phyloP scores from a whole-genome alignment of 192 early-diverging fungal genomes.

The Physocladia obscura region DNA sequence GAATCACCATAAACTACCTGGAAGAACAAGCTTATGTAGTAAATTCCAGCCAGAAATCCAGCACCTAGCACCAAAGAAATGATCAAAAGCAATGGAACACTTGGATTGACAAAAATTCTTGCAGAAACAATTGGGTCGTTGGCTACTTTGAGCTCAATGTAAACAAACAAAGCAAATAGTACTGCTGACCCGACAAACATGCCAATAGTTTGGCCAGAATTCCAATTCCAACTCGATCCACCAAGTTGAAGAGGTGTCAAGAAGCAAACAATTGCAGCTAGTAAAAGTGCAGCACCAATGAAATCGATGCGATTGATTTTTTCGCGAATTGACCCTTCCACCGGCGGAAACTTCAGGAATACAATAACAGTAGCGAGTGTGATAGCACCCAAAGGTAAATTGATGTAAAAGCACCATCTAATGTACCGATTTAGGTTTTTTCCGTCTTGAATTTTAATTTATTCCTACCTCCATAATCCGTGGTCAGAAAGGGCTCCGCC shows the following conservation, averaged over 20 bases:
- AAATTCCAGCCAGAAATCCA: conserved; percentile 53
- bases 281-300: conserved; percentile 56
- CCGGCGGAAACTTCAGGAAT: no score
- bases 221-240: conserved; percentile 67
- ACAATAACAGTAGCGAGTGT: conserved; percentile 55
- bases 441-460: no score
- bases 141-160: conserved; percentile 65
- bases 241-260: conserved; percentile 74
- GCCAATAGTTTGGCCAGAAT: conserved; percentile 57
- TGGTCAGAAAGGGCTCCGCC: conserved; percentile 82
- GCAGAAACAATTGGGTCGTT: conserved; percentile 73
- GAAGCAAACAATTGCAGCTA: conserved; percentile 55
- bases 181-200: conserved; percentile 62
- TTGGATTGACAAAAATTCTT: conserved; percentile 56
- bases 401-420: no score
- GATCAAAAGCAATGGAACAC: conserved; percentile 32
- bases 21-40: conserved; percentile 64
- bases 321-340: conserved; percentile 44
- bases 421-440: no score
- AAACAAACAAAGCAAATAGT: conserved; percentile 46
- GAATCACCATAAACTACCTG: conserved; percentile 69
- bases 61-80: conserved; percentile 46
- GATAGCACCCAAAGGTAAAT: conserved; percentile 74
- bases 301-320: conserved; percentile 74
- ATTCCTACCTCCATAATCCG: conserved; percentile 44